Evolutionary conservation across 2,329 filamentous ascomycete genomes (phyloP).

Genomic region (Laburnicola sp.): DNA sequence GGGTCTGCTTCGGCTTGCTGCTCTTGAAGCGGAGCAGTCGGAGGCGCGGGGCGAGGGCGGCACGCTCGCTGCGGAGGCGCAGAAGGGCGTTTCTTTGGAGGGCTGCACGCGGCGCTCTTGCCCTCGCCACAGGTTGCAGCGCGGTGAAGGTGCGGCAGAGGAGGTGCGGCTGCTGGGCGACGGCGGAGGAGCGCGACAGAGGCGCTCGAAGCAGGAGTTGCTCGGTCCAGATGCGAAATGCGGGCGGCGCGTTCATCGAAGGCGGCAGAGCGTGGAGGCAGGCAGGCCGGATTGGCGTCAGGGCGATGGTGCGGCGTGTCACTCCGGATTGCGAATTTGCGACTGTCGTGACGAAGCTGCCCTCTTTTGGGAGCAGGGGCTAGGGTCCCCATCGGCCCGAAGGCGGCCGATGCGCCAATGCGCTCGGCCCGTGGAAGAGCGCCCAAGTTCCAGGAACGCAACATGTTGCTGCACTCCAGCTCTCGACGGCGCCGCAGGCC

Average conservation of each 20-base stretch:
- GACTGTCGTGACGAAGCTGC: neutral
- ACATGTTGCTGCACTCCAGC: neutral
- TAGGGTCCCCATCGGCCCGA: conserved; percentile 6
- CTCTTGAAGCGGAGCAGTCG: conserved; percentile 45
- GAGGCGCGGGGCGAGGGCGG: conserved; percentile 30
- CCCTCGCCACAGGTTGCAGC: conserved; percentile 14
- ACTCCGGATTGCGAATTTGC: too few relatives aligned
- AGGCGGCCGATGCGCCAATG: neutral
- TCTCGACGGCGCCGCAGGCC: conserved; percentile 3
- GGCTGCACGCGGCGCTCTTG: conserved; percentile 13
- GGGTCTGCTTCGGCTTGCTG: conserved; percentile 33
- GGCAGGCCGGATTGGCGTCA: neutral
- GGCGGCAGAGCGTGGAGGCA: neutral
- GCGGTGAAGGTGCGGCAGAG: conserved; percentile 36
- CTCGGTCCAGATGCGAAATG: conserved; percentile 28
- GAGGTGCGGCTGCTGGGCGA: conserved; percentile 17
- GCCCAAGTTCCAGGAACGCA: neutral
- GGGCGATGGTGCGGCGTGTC: too few relatives aligned
- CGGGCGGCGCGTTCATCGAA: conserved; percentile 29
- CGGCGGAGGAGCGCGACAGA: conserved; percentile 13
- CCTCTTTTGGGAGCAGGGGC: neutral
- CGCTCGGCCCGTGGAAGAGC: neutral
- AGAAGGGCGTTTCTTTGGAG: conserved; percentile 21
- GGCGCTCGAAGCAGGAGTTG: conserved; percentile 26
- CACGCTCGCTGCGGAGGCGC: conserved; percentile 23